These are phyloP conservation scores for Apodospora peruviana DNA, from an alignment of 495 filamentous ascomycete genomes.

Conservation along the genomic window DNA sequence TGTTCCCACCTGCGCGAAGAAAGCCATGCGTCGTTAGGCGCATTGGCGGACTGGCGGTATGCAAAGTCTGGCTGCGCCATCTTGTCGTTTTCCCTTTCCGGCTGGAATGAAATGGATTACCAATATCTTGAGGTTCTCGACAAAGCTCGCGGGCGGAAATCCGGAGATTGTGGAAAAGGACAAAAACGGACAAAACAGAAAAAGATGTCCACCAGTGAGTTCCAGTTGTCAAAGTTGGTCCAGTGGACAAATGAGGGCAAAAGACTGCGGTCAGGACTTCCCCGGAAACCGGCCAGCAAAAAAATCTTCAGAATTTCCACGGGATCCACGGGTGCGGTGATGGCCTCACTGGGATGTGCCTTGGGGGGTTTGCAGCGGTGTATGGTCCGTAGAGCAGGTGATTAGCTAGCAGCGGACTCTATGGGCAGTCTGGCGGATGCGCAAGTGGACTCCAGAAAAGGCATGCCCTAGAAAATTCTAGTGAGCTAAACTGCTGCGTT, in stretches of 20 bases:
- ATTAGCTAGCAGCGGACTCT: slow-evolving; percentile 13
- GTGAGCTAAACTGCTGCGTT: no score
- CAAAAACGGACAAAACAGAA: slow-evolving; percentile 16
- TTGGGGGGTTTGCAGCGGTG: slow-evolving; percentile 14
- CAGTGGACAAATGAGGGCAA: slow-evolving; percentile 21
- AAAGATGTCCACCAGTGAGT: slow-evolving; percentile 6
- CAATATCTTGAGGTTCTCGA: slow-evolving; percentile 1
- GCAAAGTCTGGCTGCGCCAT: slow-evolving; percentile 41
- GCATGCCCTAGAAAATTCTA: background rate
- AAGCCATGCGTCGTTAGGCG: slow-evolving; percentile 40
- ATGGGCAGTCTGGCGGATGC: slow-evolving; percentile 11
- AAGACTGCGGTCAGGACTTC: slow-evolving; percentile 27
- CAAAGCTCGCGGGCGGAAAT: no score
- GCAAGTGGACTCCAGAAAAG: slow-evolving; percentile 11
- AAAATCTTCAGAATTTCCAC: slow-evolving; percentile 20
- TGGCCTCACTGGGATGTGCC: slow-evolving; percentile 26
- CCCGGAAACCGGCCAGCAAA: slow-evolving; percentile 22
- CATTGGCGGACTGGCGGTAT: slow-evolving; percentile 32
- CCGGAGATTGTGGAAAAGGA: slow-evolving; percentile 6
- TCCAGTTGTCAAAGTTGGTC: slow-evolving; percentile 12
- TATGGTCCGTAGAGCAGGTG: slow-evolving; percentile 15
- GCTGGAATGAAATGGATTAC: background rate
- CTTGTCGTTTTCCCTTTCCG: slow-evolving; percentile 6
- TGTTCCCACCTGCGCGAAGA: slow-evolving; percentile 44
- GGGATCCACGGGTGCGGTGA: slow-evolving; percentile 28